Conservation (phyloP, 129 eudicot species). For the Escallonia herrerae region DNA sequence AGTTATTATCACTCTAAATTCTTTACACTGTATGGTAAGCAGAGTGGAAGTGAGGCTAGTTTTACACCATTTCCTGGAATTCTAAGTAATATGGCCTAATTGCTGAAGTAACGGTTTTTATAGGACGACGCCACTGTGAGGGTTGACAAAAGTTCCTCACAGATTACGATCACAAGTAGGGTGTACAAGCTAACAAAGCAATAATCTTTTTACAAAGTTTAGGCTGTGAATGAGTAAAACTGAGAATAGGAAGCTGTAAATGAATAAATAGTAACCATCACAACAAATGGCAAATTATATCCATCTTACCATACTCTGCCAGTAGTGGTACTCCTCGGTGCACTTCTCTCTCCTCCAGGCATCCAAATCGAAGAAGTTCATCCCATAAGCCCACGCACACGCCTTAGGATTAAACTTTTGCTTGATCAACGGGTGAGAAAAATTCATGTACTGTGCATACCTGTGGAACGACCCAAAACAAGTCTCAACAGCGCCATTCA, state of each 20-base stretch:
- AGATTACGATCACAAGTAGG: slow-evolving; percentile 6
- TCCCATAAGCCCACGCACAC: slow-evolving; percentile 96
- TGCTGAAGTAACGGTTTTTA: no score
- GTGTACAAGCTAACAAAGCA: not conserved
- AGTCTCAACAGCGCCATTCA: slow-evolving; percentile 91
- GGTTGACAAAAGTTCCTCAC: no score
- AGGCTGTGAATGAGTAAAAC: not conserved
- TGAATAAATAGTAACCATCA: not conserved
- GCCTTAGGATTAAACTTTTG: slow-evolving; percentile 82
- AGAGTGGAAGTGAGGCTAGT: not conserved
- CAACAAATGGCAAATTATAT: not conserved
- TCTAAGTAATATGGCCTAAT: no score
- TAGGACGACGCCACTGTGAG: no score
- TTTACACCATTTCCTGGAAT: not conserved
- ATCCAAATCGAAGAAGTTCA: slow-evolving; percentile 93
- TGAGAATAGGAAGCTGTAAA: not conserved
- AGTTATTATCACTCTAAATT: no score
- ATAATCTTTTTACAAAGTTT: not conserved
- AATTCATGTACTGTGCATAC: slow-evolving; percentile 86
- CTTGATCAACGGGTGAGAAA: slow-evolving; percentile 80
- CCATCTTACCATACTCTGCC: slow-evolving; percentile 77
- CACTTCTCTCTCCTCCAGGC: slow-evolving; percentile 93
- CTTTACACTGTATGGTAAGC: no score
- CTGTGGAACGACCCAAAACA: slow-evolving; percentile 92
- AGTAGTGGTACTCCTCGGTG: slow-evolving; percentile 88